Evolutionary conservation across 108 stramenopile genomes (phyloP).

Genomic region (Nitzschia palea): DNA sequence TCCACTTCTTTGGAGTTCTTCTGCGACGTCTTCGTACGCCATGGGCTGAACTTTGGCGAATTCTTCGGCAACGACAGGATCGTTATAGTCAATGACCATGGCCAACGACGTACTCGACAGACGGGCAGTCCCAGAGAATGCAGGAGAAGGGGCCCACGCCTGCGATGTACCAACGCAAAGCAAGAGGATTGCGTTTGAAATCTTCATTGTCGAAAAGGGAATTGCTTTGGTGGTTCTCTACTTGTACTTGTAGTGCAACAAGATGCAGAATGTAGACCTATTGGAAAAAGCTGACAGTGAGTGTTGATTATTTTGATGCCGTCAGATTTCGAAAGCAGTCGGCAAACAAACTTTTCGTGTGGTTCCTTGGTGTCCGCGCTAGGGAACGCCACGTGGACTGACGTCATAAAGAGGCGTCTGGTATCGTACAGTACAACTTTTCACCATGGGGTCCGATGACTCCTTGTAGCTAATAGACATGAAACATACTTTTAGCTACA

Average conservation of each 20-base stretch:
- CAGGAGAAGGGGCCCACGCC: conserved; percentile 13
- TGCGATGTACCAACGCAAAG: not conserved
- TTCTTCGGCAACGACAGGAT: conserved; percentile 84
- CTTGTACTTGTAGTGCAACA: not conserved
- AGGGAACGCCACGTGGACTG: too few relatives aligned
- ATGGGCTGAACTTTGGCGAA: conserved; percentile 70
- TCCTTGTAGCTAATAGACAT: too few relatives aligned
- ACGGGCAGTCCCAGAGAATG: not conserved
- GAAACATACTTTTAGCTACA: too few relatives aligned
- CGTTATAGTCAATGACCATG: conserved; percentile 89
- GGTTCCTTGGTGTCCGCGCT: too few relatives aligned
- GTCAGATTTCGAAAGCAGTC: conserved; percentile 2
- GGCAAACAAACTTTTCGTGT: too few relatives aligned
- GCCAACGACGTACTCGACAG: conserved; percentile 17
- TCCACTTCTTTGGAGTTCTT: conserved; percentile 65
- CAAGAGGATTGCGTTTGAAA: not conserved
- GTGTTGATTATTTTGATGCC: not conserved
- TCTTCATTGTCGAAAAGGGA: not conserved
- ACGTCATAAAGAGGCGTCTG: too few relatives aligned
- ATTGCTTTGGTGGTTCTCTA: too few relatives aligned
- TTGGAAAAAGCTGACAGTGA: not conserved
- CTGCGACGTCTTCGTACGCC: conserved; percentile 80
- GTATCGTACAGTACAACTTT: too few relatives aligned
- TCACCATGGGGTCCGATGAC: too few relatives aligned
- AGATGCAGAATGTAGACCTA: not conserved